phyloP scores from a whole-genome alignment of 768 basidiomycete genomes.

The Boletellus sp. region DNA sequence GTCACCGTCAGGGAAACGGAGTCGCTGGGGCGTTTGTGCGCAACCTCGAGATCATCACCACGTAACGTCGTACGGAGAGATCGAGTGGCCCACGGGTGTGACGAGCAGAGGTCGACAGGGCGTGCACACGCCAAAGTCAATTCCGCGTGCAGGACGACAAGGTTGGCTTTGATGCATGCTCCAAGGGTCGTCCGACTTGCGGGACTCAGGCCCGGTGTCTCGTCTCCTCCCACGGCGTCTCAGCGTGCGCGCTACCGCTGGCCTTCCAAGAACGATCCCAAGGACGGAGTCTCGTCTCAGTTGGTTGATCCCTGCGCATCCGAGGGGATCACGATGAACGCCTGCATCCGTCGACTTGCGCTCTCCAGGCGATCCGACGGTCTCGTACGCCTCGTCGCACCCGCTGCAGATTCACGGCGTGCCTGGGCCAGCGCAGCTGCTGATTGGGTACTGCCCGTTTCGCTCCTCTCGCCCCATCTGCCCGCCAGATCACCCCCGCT shows the following conservation, averaged over 20 bases:
- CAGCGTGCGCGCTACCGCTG: too few relatives aligned
- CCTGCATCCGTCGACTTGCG: neutral
- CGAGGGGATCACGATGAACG: constrained; percentile 12
- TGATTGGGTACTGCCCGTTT: constrained; percentile 4
- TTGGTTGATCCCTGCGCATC: neutral
- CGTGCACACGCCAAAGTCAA: constrained; percentile 40
- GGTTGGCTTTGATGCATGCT: constrained; percentile 15
- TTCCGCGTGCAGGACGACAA: constrained; percentile 16
- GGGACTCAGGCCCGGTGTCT: neutral
- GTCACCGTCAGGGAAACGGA: neutral
- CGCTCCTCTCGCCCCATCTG: constrained; percentile 4
- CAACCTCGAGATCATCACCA: constrained; percentile 33
- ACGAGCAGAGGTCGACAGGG: constrained; percentile 41
- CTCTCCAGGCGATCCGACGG: constrained; percentile 16
- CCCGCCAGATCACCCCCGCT: constrained; percentile 2
- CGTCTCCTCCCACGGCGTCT: neutral
- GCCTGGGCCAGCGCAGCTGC: neutral
- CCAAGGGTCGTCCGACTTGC: neutral
- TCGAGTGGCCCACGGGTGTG: too few relatives aligned
- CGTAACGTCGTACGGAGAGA: constrained; percentile 4
- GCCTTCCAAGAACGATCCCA: constrained; percentile 1
- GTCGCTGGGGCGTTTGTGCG: constrained; percentile 59
- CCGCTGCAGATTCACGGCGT: constrained; percentile 16
- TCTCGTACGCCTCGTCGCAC: neutral
- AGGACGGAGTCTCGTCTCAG: neutral